Evolutionary conservation across 2,329 filamentous ascomycete genomes (phyloP).

Genomic region (Ophiostoma novo-ulmi): DNA sequence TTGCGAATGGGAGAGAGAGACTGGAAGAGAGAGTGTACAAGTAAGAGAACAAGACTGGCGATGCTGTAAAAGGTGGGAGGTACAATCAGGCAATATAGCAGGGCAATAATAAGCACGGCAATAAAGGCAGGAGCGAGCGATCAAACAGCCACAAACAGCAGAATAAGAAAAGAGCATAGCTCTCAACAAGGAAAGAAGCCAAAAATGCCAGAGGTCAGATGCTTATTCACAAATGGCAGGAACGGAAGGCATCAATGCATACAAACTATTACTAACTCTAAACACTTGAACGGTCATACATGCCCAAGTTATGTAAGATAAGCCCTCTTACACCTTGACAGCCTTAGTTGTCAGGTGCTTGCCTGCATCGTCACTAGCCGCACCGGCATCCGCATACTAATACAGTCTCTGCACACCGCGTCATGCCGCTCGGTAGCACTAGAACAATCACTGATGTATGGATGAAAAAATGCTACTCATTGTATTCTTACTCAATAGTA

Average conservation of each 20-base stretch:
- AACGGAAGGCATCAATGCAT: not conserved
- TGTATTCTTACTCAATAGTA: not conserved
- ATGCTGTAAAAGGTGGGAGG: no score
- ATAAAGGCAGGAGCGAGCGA: slow-evolving; percentile 1
- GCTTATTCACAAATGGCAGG: not conserved
- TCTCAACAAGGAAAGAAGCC: not conserved
- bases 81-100: not conserved
- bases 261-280: no score
- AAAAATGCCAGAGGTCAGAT: not conserved
- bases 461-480: not conserved
- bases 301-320: not conserved
- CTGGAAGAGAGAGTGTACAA: not conserved
- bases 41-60: not conserved
- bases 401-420: not conserved
- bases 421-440: not conserved
- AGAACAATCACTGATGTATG: not conserved
- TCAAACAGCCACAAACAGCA: not conserved
- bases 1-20: not conserved
- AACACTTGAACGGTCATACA: no score
- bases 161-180: not conserved
- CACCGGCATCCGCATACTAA: not conserved
- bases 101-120: not conserved
- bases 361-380: not conserved
- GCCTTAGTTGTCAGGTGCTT: not conserved
- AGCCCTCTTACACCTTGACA: not conserved